These are phyloP conservation scores for Pyrenochaeta sp. DNA, from an alignment of 2,329 filamentous ascomycete genomes.

Conservation along the genomic window DNA sequence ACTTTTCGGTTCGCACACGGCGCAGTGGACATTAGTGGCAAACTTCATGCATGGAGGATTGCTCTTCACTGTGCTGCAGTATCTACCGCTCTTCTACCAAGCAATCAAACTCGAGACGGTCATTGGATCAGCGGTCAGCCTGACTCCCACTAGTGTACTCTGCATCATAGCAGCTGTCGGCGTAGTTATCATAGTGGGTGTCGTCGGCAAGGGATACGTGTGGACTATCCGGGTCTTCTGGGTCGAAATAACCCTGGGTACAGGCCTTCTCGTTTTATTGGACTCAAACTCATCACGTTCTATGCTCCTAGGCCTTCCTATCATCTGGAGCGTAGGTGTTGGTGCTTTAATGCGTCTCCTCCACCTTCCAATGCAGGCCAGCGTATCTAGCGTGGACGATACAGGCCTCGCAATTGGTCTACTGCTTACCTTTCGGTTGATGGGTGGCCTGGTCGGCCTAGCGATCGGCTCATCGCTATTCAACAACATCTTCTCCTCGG, in stretches of 20 bases:
- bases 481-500: not conserved
- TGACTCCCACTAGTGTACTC: constrained; percentile 52
- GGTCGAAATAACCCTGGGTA: constrained; percentile 61
- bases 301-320: constrained; percentile 4
- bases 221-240: too few relatives aligned
- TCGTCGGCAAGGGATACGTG: constrained; percentile 46
- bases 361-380: constrained; percentile 47
- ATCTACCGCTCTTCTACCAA: constrained; percentile 49
- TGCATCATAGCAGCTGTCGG: not conserved
- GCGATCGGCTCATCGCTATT: constrained; percentile 29
- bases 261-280: constrained; percentile 60
- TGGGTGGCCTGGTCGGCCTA: constrained; percentile 51
- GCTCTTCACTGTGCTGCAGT: constrained; percentile 46
- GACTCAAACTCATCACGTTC: not conserved
- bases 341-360: constrained; percentile 10
- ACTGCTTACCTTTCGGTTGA: constrained; percentile 46
- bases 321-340: constrained; percentile 17
- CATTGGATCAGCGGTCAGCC: constrained; percentile 37
- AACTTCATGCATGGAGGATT: constrained; percentile 66
- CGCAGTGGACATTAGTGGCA: constrained; percentile 58
- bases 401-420: constrained; percentile 47
- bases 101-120: constrained; percentile 45
- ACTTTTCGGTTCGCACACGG: constrained; percentile 58
- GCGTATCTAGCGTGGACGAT: constrained; percentile 40
- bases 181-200: constrained; percentile 38